Conservation (phyloP, 164 flowering plant species). For the Annona squamosa region DNA sequence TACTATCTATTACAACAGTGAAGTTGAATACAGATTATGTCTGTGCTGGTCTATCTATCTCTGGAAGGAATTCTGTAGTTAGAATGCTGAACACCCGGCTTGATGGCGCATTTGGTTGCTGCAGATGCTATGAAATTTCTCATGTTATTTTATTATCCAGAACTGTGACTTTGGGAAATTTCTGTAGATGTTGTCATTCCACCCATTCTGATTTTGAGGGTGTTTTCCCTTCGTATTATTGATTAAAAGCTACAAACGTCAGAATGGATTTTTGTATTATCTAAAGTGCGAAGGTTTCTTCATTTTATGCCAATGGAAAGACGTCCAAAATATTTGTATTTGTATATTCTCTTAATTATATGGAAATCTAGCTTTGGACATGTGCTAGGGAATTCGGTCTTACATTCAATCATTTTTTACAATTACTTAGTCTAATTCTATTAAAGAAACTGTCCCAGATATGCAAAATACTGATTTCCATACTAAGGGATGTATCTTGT, state of each 20-base stretch:
- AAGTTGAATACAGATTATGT: too few species aligned
- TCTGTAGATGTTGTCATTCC: too few species aligned
- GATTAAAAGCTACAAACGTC: background rate
- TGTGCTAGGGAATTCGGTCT: background rate
- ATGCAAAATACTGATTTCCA: background rate
- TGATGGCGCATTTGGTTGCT: too few species aligned
- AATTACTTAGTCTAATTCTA: background rate
- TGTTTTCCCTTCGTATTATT: background rate
- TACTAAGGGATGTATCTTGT: slow-evolving; percentile 1
- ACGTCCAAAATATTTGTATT: background rate
- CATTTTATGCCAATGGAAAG: background rate
- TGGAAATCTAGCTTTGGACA: background rate
- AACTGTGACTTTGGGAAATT: too few species aligned
- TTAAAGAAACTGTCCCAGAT: background rate
- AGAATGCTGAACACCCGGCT: too few species aligned
- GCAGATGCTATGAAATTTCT: too few species aligned
- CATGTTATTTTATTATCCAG: too few species aligned
- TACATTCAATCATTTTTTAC: background rate
- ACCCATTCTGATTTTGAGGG: background rate
- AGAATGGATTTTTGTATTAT: background rate
- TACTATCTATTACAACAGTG: too few species aligned
- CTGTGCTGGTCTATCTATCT: too few species aligned
- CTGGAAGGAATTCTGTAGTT: too few species aligned
- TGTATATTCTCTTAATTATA: too few species aligned
- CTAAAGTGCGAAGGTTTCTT: background rate